phyloP scores from a whole-genome alignment of 176 grass and related monocot genomes.

The Rhynchospora breviuscula region DNA sequence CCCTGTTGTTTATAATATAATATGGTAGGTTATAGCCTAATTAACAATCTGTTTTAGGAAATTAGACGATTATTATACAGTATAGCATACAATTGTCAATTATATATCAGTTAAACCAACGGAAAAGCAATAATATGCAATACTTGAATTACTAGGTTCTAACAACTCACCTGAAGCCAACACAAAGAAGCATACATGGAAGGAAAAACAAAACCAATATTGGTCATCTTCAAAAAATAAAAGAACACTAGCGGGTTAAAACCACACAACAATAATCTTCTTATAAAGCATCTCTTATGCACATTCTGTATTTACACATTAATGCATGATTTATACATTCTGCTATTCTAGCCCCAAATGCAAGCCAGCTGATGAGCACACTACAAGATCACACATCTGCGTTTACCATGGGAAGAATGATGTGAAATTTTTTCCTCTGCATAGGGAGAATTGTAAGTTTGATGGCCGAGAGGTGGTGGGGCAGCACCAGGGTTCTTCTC shows the following conservation, averaged over 20 bases:
- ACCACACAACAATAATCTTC: not conserved
- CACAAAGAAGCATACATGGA: not conserved
- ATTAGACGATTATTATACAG: not conserved
- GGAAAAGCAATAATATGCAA: not conserved
- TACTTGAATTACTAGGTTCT: not conserved
- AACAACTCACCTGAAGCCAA: not conserved
- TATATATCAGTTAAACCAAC: not conserved
- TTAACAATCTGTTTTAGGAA: not conserved
- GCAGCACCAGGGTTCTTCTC: not conserved
- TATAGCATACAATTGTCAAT: too few relatives aligned
- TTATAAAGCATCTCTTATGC: not conserved
- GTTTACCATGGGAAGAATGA: too few relatives aligned
- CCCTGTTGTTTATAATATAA: too few relatives aligned
- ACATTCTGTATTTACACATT: not conserved
- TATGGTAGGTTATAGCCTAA: too few relatives aligned
- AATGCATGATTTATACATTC: not conserved
- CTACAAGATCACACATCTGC: conserved; percentile 3
- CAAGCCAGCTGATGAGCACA: not conserved
- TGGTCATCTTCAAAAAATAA: not conserved
- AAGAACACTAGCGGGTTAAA: too few relatives aligned
- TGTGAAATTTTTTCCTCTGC: not conserved
- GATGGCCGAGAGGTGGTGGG: not conserved
- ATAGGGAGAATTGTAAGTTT: not conserved
- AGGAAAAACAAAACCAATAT: not conserved
- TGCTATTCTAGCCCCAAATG: not conserved